phyloP scores from a whole-genome alignment of 495 filamentous ascomycete genomes.

The Durotheca rogersii region DNA sequence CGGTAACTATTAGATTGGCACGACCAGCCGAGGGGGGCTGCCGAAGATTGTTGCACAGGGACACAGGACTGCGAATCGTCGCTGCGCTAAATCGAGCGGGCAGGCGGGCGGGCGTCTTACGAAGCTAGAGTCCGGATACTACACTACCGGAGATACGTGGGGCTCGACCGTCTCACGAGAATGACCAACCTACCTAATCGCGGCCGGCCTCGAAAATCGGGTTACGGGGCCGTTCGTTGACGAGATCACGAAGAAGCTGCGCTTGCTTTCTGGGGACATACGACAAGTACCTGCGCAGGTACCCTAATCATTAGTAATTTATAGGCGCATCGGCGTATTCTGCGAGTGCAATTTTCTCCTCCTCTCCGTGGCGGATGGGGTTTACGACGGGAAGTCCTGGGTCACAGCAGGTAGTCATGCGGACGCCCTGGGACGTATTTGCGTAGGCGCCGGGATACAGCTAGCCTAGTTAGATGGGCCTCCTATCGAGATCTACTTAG shows the following conservation, averaged over 20 bases:
- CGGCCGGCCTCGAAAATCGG: background rate
- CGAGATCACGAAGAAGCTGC: background rate
- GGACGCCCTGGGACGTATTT: too few relatives aligned
- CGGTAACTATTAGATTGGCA: conserved; percentile 13
- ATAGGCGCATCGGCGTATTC: background rate
- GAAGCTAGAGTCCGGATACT: background rate
- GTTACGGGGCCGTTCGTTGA: background rate
- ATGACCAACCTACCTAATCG: background rate
- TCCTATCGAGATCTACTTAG: too few relatives aligned
- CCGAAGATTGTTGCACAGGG: conserved; percentile 22
- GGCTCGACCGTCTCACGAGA: background rate
- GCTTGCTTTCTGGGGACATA: background rate
- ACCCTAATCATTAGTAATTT: background rate
- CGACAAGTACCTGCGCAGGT: background rate
- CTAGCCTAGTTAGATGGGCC: too few relatives aligned
- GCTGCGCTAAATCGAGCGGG: conserved; percentile 7
- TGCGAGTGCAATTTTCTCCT: too few relatives aligned
- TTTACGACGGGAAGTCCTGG: background rate
- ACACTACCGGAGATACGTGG: conserved; percentile 3
- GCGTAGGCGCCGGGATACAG: too few relatives aligned
- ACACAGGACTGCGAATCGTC: conserved; percentile 22
- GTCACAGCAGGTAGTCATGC: too few relatives aligned
- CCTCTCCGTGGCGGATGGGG: background rate
- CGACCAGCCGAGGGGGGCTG: background rate
- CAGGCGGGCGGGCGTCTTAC: too few relatives aligned